phyloP scores from a whole-genome alignment of 768 basidiomycete genomes.

The Podaxis sp. region DNA sequence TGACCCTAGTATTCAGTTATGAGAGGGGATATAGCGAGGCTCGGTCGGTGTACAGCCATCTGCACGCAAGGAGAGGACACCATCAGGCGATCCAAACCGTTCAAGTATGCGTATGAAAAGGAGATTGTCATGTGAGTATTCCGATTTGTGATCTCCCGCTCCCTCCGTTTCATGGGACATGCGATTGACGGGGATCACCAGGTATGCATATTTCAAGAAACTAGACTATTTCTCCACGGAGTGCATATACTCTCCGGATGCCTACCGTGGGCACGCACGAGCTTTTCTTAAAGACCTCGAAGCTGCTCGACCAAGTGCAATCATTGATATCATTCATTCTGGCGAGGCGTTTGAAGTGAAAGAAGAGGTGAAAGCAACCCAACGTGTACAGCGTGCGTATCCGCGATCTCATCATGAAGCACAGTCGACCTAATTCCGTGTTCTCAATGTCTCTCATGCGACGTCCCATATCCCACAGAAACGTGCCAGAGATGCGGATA shows the following conservation, averaged over 20 bases:
- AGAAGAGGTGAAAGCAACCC: slow-evolving; percentile 79
- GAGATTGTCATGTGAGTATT: slow-evolving; percentile 92
- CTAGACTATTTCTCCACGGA: slow-evolving; percentile 99
- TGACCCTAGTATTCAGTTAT: slow-evolving; percentile 62
- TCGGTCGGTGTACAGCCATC: slow-evolving; percentile 91
- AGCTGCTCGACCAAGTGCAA: slow-evolving; percentile 89
- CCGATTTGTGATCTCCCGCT: not conserved
- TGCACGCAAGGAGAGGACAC: slow-evolving; percentile 97
- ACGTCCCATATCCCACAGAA: slow-evolving; percentile 43
- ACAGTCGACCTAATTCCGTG: slow-evolving; percentile 10
- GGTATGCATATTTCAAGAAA: slow-evolving; percentile 99
- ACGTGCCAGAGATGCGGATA: slow-evolving; percentile 92
- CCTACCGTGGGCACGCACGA: slow-evolving; percentile 95
- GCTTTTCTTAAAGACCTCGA: slow-evolving; percentile 95
- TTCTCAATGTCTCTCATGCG: not conserved
- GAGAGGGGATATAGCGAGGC: slow-evolving; percentile 93
- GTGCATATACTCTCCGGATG: slow-evolving; percentile 98
- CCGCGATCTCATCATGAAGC: not conserved
- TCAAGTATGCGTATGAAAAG: slow-evolving; percentile 99
- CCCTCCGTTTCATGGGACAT: not conserved
- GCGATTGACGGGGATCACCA: slow-evolving; percentile 26
- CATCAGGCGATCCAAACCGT: slow-evolving; percentile 97
- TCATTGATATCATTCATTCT: slow-evolving; percentile 97
- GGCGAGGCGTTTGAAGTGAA: slow-evolving; percentile 89
- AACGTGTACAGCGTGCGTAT: slow-evolving; percentile 80